Evolutionary conservation across 2,329 filamentous ascomycete genomes (phyloP), one percentile per base, ranked within the genome.

Genomic region (Neofusicoccum sp.): DNA sequence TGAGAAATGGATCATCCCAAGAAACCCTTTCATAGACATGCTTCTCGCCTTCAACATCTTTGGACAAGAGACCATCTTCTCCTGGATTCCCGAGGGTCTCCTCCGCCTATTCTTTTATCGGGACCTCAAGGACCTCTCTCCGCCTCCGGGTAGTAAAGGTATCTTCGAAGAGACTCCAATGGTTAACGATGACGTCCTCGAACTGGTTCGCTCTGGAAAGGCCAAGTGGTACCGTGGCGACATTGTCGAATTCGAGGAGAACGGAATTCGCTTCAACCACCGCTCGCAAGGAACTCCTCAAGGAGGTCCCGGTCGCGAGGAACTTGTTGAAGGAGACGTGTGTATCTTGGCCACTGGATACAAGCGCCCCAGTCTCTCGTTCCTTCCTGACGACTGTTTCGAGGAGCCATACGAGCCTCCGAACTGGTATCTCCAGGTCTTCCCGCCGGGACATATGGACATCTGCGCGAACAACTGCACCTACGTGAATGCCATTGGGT

Each of bases 361-460:
- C 78, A 84, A 91, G 69, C 84, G 92, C 0, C 92, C 92, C 0
- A 85, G 84, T 3, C 82, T 96, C 0, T 81, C 80, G 9, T 95
- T 96, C 75, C 80, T 96, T 0, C 92, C 92, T 0, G 78, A 86
- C 0, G 86, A 92, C 59, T 88, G 85, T 70, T 95, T 95, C 72
- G 73, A 85, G 8, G 85, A 90, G 66, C 88, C 89, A 0, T 96
- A 95, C 69, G 79, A 81, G 1, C 90, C 92, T 1, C 92, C 92
- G 0, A 93, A 92, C 74, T 96, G 92, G 92, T 96, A 95, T 69
- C 83, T 96, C 0, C 92, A 96, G 74, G 90, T 90, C 0, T 96
- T 96, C 77, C 92, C 92, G 4, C 90, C 92, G 0, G 76, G 80
- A 3, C 89, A 93, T 67, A 85, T 89, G 0, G 88, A 86, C 37